phyloP scores from a whole-genome alignment of 306 rosid species.

The Boehmeria nivea region DNA sequence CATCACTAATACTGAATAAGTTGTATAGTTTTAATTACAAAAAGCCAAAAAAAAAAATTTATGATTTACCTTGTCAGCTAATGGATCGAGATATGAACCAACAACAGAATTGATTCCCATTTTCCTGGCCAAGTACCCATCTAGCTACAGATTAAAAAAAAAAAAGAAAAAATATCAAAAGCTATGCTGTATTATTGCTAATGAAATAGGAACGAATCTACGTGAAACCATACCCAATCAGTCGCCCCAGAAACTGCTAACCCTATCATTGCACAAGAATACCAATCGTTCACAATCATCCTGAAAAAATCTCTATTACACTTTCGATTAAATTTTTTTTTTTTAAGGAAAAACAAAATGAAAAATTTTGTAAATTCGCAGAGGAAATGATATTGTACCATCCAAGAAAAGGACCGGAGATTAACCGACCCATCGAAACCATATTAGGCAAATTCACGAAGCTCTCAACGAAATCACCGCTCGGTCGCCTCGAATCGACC shows the following conservation, averaged over 20 bases:
- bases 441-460: slow-evolving; percentile 69
- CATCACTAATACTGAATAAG: too few relatives aligned
- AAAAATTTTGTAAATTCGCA: not conserved
- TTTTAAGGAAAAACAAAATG: not conserved
- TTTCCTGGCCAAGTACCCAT: slow-evolving; percentile 82
- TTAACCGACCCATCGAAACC: slow-evolving; percentile 57
- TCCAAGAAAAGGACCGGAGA: slow-evolving; percentile 87
- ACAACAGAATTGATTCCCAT: slow-evolving; percentile 90
- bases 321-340: not conserved
- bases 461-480: slow-evolving; percentile 27
- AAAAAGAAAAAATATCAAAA: slow-evolving; percentile 3
- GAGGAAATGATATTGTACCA: slow-evolving; percentile 36
- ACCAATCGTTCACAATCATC: slow-evolving; percentile 76
- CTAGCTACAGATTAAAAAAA: slow-evolving; percentile 43
- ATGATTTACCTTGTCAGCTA: slow-evolving; percentile 79
- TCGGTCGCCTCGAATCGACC: slow-evolving; percentile 17
- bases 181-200: not conserved
- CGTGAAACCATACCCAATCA: slow-evolving; percentile 67
- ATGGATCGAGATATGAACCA: slow-evolving; percentile 96
- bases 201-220: not conserved
- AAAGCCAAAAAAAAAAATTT: not conserved
- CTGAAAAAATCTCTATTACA: slow-evolving; percentile 29
- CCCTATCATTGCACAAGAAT: slow-evolving; percentile 69
- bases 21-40: too few relatives aligned
- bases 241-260: slow-evolving; percentile 74